Evolutionary conservation across 2,329 filamentous ascomycete genomes (phyloP).

Genomic region (Talaromyces sp.): DNA sequence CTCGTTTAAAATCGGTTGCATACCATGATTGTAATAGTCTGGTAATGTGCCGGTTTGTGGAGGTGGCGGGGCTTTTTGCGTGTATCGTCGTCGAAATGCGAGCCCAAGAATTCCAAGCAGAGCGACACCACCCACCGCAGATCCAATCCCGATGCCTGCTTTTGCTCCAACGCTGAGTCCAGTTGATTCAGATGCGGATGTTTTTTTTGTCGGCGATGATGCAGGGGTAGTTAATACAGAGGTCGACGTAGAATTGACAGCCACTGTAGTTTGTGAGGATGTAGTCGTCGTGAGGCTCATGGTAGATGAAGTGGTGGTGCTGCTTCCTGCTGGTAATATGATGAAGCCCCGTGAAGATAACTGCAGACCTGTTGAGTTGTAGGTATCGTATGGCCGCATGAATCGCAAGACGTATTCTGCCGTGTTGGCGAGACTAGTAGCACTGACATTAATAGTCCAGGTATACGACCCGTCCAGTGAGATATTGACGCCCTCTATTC

Average conservation of each 20-base stretch:
- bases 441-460: constrained; percentile 6
- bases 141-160: neutral
- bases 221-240: neutral
- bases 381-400: neutral
- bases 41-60: neutral
- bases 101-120: neutral
- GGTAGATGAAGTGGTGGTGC: neutral
- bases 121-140: neutral
- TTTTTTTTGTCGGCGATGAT: neutral
- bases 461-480: neutral
- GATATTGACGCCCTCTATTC: neutral
- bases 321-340: neutral
- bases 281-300: neutral
- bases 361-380: constrained; percentile 2
- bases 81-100: neutral
- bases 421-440: constrained; percentile 6
- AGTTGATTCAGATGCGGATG: neutral
- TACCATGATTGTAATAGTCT: neutral
- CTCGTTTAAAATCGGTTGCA: neutral
- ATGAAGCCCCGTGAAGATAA: constrained; percentile 5
- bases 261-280: neutral
- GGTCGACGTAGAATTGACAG: neutral
- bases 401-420: constrained; percentile 11
- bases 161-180: neutral
- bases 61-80: neutral